Evolutionary conservation across 2,329 filamentous ascomycete species (phyloP).

Genomic region (Botryosphaeria dothidea): DNA sequence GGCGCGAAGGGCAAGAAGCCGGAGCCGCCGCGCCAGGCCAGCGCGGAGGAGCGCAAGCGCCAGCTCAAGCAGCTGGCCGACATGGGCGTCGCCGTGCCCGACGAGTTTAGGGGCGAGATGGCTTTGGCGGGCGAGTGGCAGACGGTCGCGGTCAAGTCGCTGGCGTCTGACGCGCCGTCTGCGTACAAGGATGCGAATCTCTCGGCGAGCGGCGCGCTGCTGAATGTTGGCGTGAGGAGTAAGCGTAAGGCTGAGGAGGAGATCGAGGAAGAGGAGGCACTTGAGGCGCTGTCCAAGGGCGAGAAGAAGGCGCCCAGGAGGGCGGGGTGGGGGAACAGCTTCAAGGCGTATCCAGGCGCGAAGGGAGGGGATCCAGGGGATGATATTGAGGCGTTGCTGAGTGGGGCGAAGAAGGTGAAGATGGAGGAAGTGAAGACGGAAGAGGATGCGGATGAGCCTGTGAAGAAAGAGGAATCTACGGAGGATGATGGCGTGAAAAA

Average conservation of each 20-base stretch:
- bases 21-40: slow-evolving; percentile 45
- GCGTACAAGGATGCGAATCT: slow-evolving; percentile 40
- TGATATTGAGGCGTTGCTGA: slow-evolving; percentile 64
- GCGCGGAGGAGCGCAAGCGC: slow-evolving; percentile 69
- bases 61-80: slow-evolving; percentile 87
- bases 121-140: slow-evolving; percentile 91
- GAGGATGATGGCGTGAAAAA: slow-evolving; percentile 39
- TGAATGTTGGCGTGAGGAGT: slow-evolving; percentile 60
- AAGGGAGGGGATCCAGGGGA: slow-evolving; percentile 48
- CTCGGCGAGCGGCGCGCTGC: slow-evolving; percentile 43
- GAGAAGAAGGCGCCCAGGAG: slow-evolving; percentile 47
- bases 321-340: slow-evolving; percentile 48
- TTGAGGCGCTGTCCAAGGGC: slow-evolving; percentile 41
- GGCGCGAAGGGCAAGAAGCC: slow-evolving; percentile 21
- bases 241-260: slow-evolving; percentile 62
- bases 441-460: slow-evolving; percentile 27
- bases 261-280: slow-evolving; percentile 63
- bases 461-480: slow-evolving; percentile 27
- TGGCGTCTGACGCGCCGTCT: background rate
- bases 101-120: slow-evolving; percentile 75
- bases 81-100: slow-evolving; percentile 82
- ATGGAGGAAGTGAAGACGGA: slow-evolving; percentile 29
- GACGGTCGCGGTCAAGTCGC: slow-evolving; percentile 52
- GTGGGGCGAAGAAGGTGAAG: slow-evolving; percentile 30
- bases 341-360: slow-evolving; percentile 47